These are phyloP conservation scores for Kwoniella sp. DNA, from an alignment of 768 basidiomycete genomes.

Conservation along the genomic window DNA sequence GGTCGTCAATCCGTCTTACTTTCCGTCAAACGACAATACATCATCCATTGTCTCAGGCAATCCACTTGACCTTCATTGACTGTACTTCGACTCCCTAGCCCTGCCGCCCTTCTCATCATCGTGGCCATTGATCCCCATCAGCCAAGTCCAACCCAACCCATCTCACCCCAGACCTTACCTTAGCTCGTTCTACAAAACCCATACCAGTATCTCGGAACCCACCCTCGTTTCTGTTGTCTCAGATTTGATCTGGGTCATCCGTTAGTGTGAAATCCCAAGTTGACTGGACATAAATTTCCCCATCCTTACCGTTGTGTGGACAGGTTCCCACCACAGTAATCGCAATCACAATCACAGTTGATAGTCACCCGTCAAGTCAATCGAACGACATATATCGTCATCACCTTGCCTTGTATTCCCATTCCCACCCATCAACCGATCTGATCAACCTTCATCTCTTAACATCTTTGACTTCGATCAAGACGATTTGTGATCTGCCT, in stretches of 20 bases:
- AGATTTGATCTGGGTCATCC: background rate
- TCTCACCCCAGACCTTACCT: background rate
- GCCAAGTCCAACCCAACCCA: background rate
- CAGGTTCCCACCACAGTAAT: background rate
- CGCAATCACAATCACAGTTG: too few species aligned
- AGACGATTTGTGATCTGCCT: background rate
- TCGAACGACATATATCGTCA: background rate
- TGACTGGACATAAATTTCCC: background rate
- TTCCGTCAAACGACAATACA: background rate
- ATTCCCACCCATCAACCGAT: background rate
- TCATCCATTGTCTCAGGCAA: background rate
- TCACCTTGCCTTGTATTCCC: background rate
- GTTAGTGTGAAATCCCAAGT: background rate
- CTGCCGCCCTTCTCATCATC: background rate
- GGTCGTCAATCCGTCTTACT: background rate
- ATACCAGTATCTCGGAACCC: background rate
- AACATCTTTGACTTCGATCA: background rate
- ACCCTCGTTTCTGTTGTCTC: conserved; percentile 1
- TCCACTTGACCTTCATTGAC: background rate
- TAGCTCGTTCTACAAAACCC: background rate
- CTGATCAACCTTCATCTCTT: background rate
- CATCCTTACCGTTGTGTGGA: background rate
- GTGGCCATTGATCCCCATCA: background rate
- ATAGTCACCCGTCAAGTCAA: conserved; percentile 1
- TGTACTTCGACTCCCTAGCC: background rate